Evolutionary conservation across 108 stramenopile genomes (phyloP).

Genomic region (Nitzschia sp.): DNA sequence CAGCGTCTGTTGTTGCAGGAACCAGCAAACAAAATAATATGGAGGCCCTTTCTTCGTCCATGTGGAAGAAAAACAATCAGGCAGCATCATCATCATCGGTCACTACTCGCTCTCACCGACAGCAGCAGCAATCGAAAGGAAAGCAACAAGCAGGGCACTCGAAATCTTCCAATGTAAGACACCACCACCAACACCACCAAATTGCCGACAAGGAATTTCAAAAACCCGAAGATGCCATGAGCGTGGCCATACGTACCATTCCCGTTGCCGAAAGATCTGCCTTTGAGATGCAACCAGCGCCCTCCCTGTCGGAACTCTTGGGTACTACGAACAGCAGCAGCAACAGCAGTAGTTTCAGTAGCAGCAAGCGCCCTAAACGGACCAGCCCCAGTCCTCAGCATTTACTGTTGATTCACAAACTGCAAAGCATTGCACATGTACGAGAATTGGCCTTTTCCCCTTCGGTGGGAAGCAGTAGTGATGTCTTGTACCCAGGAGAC

Average conservation of each 20-base stretch:
- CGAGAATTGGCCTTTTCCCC: slow-evolving; percentile 64
- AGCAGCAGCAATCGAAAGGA: background rate
- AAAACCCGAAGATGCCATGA: slow-evolving; percentile 36
- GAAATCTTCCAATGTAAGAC: background rate
- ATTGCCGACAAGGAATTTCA: slow-evolving; percentile 21
- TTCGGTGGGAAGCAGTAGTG: slow-evolving; percentile 47
- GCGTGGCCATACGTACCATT: slow-evolving; percentile 40
- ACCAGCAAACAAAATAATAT: background rate
- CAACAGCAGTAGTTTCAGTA: background rate
- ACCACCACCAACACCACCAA: slow-evolving; percentile 8
- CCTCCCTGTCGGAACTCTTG: slow-evolving; percentile 21
- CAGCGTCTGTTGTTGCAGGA: too few species aligned
- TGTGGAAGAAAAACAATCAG: background rate
- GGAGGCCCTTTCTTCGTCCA: background rate
- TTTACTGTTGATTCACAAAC: slow-evolving; percentile 41
- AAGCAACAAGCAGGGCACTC: background rate
- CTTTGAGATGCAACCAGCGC: slow-evolving; percentile 42
- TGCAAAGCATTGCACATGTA: slow-evolving; percentile 32
- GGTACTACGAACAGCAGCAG: background rate
- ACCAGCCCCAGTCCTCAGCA: slow-evolving; percentile 50
- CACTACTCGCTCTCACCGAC: background rate
- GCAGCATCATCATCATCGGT: background rate
- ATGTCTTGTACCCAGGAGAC: slow-evolving; percentile 43
- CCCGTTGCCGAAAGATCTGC: slow-evolving; percentile 53
- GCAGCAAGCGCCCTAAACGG: background rate